phyloP scores from a whole-genome alignment of 495 filamentous ascomycete genomes.

The Darksidea phi region DNA sequence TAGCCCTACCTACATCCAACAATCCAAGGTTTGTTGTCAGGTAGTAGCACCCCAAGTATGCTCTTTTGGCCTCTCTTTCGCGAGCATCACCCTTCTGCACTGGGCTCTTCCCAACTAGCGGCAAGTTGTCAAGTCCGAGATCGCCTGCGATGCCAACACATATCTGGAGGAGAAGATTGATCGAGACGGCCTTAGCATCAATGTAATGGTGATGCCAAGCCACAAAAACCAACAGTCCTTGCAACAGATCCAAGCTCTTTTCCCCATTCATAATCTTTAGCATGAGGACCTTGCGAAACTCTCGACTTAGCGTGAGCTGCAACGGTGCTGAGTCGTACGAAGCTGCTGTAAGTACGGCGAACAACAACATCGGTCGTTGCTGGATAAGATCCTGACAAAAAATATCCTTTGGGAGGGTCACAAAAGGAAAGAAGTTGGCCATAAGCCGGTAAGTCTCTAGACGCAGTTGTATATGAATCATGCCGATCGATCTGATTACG shows the following conservation, averaged over 20 bases:
- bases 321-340: slow-evolving; percentile 21
- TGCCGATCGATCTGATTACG: slow-evolving; percentile 22
- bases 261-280: slow-evolving; percentile 30
- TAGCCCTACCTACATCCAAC: slow-evolving; percentile 7
- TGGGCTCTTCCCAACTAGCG: background rate
- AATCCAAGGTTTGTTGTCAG: slow-evolving; percentile 10
- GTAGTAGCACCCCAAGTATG: slow-evolving; percentile 33
- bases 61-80: slow-evolving; percentile 22
- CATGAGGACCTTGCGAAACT: slow-evolving; percentile 25
- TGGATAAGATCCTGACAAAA: slow-evolving; percentile 14
- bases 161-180: slow-evolving; percentile 31
- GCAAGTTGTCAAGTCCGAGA: slow-evolving; percentile 14
- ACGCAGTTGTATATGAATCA: slow-evolving; percentile 22
- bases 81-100: slow-evolving; percentile 8
- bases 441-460: slow-evolving; percentile 19
- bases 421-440: slow-evolving; percentile 30
- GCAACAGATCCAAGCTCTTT: slow-evolving; percentile 32
- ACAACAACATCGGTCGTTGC: slow-evolving; percentile 28
- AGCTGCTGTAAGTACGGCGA: slow-evolving; percentile 20
- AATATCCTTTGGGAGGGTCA: slow-evolving; percentile 9
- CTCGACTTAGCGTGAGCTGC: slow-evolving; percentile 25
- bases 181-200: slow-evolving; percentile 23
- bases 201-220: slow-evolving; percentile 33
- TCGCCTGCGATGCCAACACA: slow-evolving; percentile 29
- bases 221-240: slow-evolving; percentile 30